Percentiles rank a stretch among this genome's conserved stretches.
Conservation (phyloP, 352 stramenopile genomes). For the Globisporangium sylvaticum region DNA sequence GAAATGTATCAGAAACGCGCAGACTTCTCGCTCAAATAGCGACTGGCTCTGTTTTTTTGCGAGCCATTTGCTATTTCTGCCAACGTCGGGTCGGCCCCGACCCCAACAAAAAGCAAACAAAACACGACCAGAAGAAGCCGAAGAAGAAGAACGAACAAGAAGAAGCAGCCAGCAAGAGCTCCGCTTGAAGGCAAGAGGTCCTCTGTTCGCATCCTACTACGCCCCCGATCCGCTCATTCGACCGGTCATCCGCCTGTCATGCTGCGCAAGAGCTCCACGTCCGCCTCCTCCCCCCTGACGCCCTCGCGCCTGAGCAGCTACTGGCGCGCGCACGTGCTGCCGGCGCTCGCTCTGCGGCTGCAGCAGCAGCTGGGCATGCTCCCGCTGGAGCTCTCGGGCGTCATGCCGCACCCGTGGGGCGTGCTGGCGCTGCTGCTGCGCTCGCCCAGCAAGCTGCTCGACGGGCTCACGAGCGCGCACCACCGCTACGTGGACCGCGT, state of each 20-base stretch:
- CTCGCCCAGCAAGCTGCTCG: constrained; percentile 52
- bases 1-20: too few relatives aligned
- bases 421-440: constrained; percentile 50
- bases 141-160: not conserved
- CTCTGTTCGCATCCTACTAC: too few relatives aligned
- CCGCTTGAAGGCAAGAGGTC: too few relatives aligned
- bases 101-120: not conserved
- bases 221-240: not conserved
- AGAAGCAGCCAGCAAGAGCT: not conserved
- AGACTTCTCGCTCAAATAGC: too few relatives aligned
- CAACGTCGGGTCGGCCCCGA: not conserved
- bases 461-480: constrained; percentile 54
- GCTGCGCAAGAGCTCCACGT: constrained; percentile 2
- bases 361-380: constrained; percentile 16
- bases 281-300: not conserved
- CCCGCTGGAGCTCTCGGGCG: constrained; percentile 8
- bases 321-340: constrained; percentile 9
- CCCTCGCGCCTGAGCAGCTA: constrained; percentile 1
- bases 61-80: too few relatives aligned
- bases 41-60: too few relatives aligned
- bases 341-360: not conserved
- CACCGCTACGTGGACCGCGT: constrained; percentile 66
- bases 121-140: not conserved
- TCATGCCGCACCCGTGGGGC: constrained; percentile 55
- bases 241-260: not conserved